Evolutionary conservation across 257 asterid genomes (phyloP).

Genomic region (Solanum corneliomulleri): DNA sequence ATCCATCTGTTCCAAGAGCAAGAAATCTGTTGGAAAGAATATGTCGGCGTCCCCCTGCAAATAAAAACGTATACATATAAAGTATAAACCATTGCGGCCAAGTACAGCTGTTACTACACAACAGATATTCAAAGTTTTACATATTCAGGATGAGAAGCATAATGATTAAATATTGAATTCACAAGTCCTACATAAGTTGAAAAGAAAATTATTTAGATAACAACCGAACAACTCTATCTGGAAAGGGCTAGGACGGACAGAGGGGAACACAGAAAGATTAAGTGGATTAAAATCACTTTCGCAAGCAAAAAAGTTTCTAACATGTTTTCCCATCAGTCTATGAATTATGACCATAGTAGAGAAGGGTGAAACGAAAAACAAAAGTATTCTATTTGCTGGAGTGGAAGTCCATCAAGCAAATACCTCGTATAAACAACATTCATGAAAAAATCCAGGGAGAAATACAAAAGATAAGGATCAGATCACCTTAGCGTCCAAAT

Average conservation of each 20-base stretch:
- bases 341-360: background rate
- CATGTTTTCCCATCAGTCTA: background rate
- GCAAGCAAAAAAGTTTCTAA: background rate
- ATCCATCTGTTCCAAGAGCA: constrained; percentile 75
- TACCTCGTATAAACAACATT: background rate
- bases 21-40: constrained; percentile 96
- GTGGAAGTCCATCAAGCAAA: background rate
- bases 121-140: background rate
- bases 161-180: background rate
- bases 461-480: background rate
- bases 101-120: background rate
- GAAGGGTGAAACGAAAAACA: background rate
- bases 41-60: constrained; percentile 94
- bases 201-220: background rate
- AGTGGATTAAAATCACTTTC: background rate
- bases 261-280: background rate
- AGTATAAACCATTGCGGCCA: background rate
- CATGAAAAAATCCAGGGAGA: background rate
- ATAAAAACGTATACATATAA: background rate
- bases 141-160: background rate
- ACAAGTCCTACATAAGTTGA: background rate
- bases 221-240: background rate
- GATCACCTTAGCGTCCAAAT: constrained; percentile 79
- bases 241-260: background rate
- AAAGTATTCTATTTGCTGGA: background rate